Percentiles rank a stretch among this genome's conserved stretches.
Conservation (phyloP, 345 rosid species). For the Moringa oleifera region DNA sequence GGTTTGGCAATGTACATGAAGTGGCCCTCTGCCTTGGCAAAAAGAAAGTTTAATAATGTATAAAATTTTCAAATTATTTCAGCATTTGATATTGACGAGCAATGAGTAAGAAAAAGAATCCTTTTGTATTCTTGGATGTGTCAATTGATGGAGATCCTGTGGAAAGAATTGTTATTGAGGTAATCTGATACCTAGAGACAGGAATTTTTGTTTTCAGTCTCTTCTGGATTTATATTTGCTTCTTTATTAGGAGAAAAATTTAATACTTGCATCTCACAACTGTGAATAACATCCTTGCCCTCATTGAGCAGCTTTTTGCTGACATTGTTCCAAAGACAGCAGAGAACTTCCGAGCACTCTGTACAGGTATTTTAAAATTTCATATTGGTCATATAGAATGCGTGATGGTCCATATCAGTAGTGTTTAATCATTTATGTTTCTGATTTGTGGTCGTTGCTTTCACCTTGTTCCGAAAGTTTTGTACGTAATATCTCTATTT, state of each 20-base stretch:
- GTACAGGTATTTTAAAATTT: conserved; percentile 58
- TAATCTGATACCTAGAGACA: conserved; percentile 21
- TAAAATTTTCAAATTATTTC: conserved; percentile 4
- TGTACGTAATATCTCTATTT: neutral
- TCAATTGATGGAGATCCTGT: conserved; percentile 61
- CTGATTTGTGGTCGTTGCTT: too few relatives aligned
- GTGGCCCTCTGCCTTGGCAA: too few relatives aligned
- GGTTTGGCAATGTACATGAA: too few relatives aligned
- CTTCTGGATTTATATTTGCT: neutral
- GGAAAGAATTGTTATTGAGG: conserved; percentile 80
- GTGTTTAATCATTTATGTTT: neutral
- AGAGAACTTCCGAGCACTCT: conserved; percentile 91
- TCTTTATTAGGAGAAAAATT: neutral
- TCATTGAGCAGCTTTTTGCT: conserved; percentile 68
- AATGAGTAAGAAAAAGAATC: conserved; percentile 80
- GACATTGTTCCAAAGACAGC: conserved; percentile 89
- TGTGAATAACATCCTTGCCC: neutral
- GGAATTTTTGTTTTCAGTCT: neutral
- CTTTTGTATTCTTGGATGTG: conserved; percentile 69
- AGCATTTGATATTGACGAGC: conserved; percentile 20
- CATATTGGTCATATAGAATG: neutral
- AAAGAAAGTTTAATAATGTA: neutral
- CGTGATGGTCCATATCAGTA: neutral
- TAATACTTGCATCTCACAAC: neutral
- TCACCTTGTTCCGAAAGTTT: neutral